Evolutionary conservation across 345 rosid genomes (phyloP).

Genomic region (Geranium rotundifolium): DNA sequence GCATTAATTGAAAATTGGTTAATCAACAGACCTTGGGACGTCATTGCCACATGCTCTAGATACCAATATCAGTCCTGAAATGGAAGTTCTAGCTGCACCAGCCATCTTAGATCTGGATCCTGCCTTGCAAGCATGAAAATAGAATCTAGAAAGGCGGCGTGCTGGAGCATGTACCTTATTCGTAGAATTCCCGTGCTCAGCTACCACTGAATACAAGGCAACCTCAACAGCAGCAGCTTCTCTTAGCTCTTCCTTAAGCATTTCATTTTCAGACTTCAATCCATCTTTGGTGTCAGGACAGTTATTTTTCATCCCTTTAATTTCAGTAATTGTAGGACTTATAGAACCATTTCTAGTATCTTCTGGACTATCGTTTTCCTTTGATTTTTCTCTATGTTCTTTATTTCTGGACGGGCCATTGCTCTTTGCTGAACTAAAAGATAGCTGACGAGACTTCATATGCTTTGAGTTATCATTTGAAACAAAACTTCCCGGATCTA

Average conservation of each 20-base stretch:
- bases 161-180: slow-evolving; percentile 84
- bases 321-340: slow-evolving; percentile 6
- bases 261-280: slow-evolving; percentile 40
- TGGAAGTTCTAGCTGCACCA: slow-evolving; percentile 56
- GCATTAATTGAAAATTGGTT: not conserved
- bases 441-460: slow-evolving; percentile 44
- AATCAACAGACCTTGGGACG: slow-evolving; percentile 62
- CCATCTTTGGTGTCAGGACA: slow-evolving; percentile 23
- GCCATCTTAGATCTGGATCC: slow-evolving; percentile 39
- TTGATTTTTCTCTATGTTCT: slow-evolving; percentile 12
- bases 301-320: slow-evolving; percentile 15
- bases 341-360: slow-evolving; percentile 8
- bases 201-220: slow-evolving; percentile 73
- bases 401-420: slow-evolving; percentile 14
- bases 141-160: slow-evolving; percentile 81
- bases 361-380: slow-evolving; percentile 16
- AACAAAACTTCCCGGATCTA: slow-evolving; percentile 30
- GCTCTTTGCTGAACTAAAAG: slow-evolving; percentile 25
- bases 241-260: slow-evolving; percentile 73
- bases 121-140: slow-evolving; percentile 60
- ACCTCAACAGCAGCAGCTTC: slow-evolving; percentile 87
- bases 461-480: slow-evolving; percentile 36
- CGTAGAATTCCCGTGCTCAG: slow-evolving; percentile 86
- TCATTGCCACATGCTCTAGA: slow-evolving; percentile 93
- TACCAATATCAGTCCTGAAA: slow-evolving; percentile 79